Base-by-base conservation (phyloP, 345 rosid genomes). In the Ailanthus altissimus region DNA sequence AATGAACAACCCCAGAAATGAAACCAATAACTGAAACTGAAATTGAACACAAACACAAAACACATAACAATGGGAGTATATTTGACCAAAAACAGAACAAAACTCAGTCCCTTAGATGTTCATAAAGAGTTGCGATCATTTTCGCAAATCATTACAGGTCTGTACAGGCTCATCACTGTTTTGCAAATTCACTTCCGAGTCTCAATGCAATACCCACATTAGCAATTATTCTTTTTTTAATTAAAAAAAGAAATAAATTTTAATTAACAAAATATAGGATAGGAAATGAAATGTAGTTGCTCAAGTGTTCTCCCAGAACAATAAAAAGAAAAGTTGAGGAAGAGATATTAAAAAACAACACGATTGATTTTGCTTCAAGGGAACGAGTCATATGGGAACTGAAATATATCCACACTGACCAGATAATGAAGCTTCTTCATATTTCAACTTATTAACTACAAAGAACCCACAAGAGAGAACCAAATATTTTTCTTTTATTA, bases 51-150 rank as follows among this genome's bases (percentile, higher is more conserved):
- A n/a, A n/a, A n/a, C n/a, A n/a, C n/a, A n/a, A n/a, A n/a, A n/a
- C n/a, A n/a, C n/a, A n/a, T n/a, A n/a, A n/a, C n/a, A n/a, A n/a
- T 4, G n/a, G 18, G 0, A 2, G 61, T 4, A 16, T n/a, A n/a
- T n/a, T n/a, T n/a, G n/a, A n/a, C n/a, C n/a, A 45, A 9, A 23
- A 6, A 3, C 0, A 0, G 18, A 6, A 75, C n/a, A 68, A 83
- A 89, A 84, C 93, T 88, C 94, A 90, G 97, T 86, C 95, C 97
- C 97, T 94, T 94, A 92, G 97, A 94, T 92, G 97, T 94, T 92
- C 93, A 66, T 76, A 78, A 84, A 57, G 77, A 64, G 50, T 78
- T 83, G 98, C 93, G 94, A 91, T 92, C 97, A 93, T 89, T 15
- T 71, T 86, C 94, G 92, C 97, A 88, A 83, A 57, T 92, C 97